Evolutionary conservation across 2,329 filamentous ascomycete species (phyloP).

Genomic region (Biscogniauxia mediterranea): DNA sequence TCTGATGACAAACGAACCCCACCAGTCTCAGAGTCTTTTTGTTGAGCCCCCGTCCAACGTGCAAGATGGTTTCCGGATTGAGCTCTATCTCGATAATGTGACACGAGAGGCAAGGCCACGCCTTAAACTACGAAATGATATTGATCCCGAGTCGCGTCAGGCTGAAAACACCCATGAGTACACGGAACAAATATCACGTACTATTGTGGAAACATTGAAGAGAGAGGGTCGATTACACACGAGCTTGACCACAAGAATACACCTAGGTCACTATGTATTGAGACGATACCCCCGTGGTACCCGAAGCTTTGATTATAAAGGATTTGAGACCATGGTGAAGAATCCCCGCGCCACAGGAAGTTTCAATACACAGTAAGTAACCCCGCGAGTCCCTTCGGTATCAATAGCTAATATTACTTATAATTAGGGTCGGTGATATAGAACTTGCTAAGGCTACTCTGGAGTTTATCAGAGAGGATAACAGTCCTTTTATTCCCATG

Average conservation of each 20-base stretch:
- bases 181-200: conserved; percentile 8
- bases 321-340: conserved; percentile 24
- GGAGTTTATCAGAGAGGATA: conserved; percentile 14
- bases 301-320: conserved; percentile 11
- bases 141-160: neutral
- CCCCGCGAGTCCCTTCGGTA: neutral
- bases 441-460: conserved; percentile 10
- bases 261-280: conserved; percentile 22
- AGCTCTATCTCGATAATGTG: conserved; percentile 8
- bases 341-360: conserved; percentile 20
- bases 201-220: conserved; percentile 17
- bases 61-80: conserved; percentile 11
- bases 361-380: conserved; percentile 20
- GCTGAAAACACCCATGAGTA: conserved; percentile 8
- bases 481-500: conserved; percentile 20
- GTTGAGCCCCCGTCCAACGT: conserved; percentile 21
- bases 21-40: conserved; percentile 12
- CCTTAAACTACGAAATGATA: conserved; percentile 8
- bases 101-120: conserved; percentile 9
- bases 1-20: conserved; percentile 10
- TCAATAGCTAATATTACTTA: conserved; percentile 8
- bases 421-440: conserved; percentile 20
- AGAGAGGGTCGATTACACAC: conserved; percentile 17
- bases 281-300: conserved; percentile 13
- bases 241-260: conserved; percentile 14